Percentiles rank a stretch among this genome's conserved stretches.
Conservation (phyloP, 1,284 basidiomycete species). For the Coniferiporia weirii region DNA sequence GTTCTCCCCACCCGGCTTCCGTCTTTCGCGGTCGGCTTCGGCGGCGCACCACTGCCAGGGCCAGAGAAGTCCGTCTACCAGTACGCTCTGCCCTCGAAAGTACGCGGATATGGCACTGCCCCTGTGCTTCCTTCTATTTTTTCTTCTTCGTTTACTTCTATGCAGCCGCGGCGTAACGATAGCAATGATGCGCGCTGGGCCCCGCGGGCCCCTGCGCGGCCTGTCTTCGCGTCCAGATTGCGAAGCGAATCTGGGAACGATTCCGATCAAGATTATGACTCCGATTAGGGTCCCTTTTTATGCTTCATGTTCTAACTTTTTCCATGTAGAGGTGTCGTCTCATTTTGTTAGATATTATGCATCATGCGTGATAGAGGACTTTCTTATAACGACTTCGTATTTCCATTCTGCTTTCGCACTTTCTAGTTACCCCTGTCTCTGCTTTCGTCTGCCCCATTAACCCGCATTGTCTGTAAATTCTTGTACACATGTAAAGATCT, state of each 20-base stretch:
- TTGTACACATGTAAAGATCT: too few species aligned
- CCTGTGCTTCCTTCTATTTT: not conserved
- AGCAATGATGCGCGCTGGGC: not conserved
- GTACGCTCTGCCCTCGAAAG: slow-evolving; percentile 4
- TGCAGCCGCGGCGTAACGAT: not conserved
- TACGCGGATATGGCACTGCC: not conserved
- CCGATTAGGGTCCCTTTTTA: not conserved
- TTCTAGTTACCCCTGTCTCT: too few species aligned
- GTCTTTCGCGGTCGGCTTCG: not conserved
- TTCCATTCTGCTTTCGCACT: too few species aligned
- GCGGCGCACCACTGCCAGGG: not conserved
- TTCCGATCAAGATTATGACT: not conserved
- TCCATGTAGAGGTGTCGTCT: not conserved
- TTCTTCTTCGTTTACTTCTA: not conserved
- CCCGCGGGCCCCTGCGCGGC: not conserved
- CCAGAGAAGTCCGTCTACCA: not conserved
- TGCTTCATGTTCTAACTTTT: not conserved
- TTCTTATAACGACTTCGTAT: too few species aligned
- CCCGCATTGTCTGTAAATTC: too few species aligned
- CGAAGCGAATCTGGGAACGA: not conserved
- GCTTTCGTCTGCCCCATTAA: too few species aligned
- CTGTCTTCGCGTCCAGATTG: not conserved
- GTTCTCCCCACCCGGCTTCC: not conserved
- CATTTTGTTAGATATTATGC: too few species aligned
- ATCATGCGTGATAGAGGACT: too few species aligned